Conservation (phyloP, 192 early-diverging fungal genomes). For the Thoreauomyces humboldtii region DNA sequence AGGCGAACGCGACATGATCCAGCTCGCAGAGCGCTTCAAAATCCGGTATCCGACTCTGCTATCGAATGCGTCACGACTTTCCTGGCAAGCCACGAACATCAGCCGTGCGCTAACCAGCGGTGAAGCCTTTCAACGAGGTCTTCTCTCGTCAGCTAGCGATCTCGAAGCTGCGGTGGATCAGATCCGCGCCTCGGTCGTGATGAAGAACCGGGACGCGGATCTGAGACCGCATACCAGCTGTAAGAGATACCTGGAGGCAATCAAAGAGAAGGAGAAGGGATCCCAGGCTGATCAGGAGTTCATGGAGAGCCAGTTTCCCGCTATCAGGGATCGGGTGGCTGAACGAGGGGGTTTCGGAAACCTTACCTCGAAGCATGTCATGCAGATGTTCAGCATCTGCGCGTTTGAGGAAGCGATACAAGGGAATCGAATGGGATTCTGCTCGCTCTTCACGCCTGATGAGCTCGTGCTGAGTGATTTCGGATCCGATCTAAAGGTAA, state of each 20-base stretch:
- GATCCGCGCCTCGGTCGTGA: slow-evolving; percentile 11
- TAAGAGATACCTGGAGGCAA: neutral
- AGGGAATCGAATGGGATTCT: slow-evolving; percentile 28
- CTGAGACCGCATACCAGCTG: slow-evolving; percentile 34
- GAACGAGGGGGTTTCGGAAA: neutral
- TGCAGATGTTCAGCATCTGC: slow-evolving; percentile 33
- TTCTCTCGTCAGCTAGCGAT: neutral
- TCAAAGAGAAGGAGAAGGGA: no score
- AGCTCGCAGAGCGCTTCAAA: slow-evolving; percentile 27
- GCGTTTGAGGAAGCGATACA: slow-evolving; percentile 35
- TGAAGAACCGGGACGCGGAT: slow-evolving; percentile 25
- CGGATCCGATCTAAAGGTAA: slow-evolving; percentile 19
- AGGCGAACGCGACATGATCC: slow-evolving; percentile 18
- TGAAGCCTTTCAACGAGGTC: slow-evolving; percentile 10
- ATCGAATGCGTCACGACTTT: neutral
- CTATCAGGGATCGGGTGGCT: slow-evolving; percentile 14
- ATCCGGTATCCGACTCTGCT: slow-evolving; percentile 16
- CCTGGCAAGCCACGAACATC: slow-evolving; percentile 36
- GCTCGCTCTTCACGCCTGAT: slow-evolving; percentile 29
- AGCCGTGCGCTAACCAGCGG: slow-evolving; percentile 25
- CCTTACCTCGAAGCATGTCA: slow-evolving; percentile 15
- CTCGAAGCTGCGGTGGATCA: neutral
- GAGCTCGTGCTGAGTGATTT: slow-evolving; percentile 25
- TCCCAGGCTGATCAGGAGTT: neutral
- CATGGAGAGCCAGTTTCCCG: slow-evolving; percentile 18